Evolutionary conservation across 1,284 basidiomycete species (phyloP), one percentile per base, ranked within the genome.

Genomic region (Ustilago nuda): DNA sequence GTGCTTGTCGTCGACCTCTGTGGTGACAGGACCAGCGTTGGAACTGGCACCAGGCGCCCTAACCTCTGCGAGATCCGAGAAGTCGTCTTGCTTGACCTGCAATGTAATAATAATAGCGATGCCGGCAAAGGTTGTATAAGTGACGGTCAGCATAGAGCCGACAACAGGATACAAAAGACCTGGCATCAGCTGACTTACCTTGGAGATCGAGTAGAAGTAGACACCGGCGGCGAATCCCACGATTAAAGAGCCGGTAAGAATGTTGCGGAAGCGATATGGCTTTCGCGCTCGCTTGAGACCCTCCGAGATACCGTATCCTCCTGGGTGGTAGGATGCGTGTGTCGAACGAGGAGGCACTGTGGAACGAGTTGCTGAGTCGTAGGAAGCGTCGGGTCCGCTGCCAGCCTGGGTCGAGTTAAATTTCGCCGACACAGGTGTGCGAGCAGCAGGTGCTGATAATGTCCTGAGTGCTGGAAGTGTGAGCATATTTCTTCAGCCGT

Each of bases 141-240:
- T 27, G 23, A 36, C 9, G 12, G 52, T 58, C 56, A 58, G 50
- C 37, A 23, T 5, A 32, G 8, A 19, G n/a, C 3, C 13, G 23
- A 12, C 27, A 43, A 41, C 27, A 32, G 19, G 17, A 9, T 12
- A 45, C 4, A 56, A 37, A 13, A 56, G 32, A 56, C 23, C 23
- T 27, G 23, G 23, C 23, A 27, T 27, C 23, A 27, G 23, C 32
- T 15, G 1, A 68, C 68, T 4, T 39, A 82, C 80, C 77, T 81
- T 82, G 27, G 72, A 77, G 85, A 98, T 95, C 15, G 94, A 95
- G 87, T 98, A 98, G 9, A 91, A 89, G 90, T 94, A 98, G 17
- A 97, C 91, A 52, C 91, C 91, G n/a, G 91, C 89, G 35, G 91
- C 91, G 85, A 98, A 96, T 2, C 89, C 89, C 50, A 91, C 89